Conservation (phyloP, 2,329 filamentous ascomycete species). For the Zymoseptoria crescenta region DNA sequence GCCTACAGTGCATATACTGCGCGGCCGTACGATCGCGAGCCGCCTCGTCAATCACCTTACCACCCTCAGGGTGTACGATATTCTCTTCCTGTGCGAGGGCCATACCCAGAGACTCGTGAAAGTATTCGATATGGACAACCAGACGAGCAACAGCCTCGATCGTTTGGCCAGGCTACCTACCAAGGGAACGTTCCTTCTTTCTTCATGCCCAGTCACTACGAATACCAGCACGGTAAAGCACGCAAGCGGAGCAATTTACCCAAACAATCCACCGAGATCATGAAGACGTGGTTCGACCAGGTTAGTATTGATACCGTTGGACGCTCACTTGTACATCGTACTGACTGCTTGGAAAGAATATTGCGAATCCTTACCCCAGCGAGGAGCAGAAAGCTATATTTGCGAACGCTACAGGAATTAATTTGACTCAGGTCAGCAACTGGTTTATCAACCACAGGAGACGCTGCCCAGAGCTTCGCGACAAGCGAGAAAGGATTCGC, state of each 20-base stretch:
- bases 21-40: constrained; percentile 14
- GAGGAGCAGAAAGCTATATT: constrained; percentile 33
- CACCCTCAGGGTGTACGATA: constrained; percentile 6
- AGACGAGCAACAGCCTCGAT: constrained; percentile 12
- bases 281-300: constrained; percentile 35
- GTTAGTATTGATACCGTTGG: constrained; percentile 8
- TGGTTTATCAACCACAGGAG: constrained; percentile 35
- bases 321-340: background rate
- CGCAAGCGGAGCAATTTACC: constrained; percentile 33
- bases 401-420: constrained; percentile 30
- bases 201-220: constrained; percentile 30
- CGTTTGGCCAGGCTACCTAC: constrained; percentile 15
- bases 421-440: constrained; percentile 35
- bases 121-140: constrained; percentile 11
- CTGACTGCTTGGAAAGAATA: constrained; percentile 22
- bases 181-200: constrained; percentile 16
- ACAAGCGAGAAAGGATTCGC: constrained; percentile 28
- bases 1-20: constrained; percentile 12
- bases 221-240: constrained; percentile 31
- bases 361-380: constrained; percentile 32
- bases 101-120: constrained; percentile 11
- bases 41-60: constrained; percentile 3
- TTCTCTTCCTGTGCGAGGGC: constrained; percentile 6
- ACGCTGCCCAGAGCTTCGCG: constrained; percentile 31
- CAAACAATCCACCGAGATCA: constrained; percentile 33